Conservation (phyloP, 176 grass and related monocot genomes). For the Carex kokanica region DNA sequence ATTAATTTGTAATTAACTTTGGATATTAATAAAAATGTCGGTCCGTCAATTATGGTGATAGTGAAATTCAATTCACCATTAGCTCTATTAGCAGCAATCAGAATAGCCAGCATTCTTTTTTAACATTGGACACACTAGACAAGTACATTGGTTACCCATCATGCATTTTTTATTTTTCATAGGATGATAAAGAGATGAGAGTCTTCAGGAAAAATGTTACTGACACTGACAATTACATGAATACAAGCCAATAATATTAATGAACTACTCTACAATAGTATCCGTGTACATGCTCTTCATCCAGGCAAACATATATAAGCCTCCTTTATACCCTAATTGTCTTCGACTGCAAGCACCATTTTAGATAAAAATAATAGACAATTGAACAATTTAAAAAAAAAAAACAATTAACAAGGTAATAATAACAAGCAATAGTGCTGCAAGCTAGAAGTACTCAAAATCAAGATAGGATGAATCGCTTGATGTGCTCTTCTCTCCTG, state of each 20-base stretch:
- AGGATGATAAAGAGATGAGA: conserved; percentile 3
- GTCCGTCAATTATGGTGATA: neutral
- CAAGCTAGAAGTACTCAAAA: conserved; percentile 75
- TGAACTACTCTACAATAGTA: conserved; percentile 14
- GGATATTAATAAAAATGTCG: no score
- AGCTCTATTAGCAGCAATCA: neutral
- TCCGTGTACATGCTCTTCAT: conserved; percentile 10
- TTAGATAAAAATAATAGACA: conserved; percentile 6
- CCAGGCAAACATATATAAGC: neutral
- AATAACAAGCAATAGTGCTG: neutral
- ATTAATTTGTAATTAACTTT: no score
- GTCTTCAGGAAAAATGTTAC: neutral
- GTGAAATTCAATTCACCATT: neutral
- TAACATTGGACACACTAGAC: neutral
- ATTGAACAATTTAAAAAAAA: neutral
- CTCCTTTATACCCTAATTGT: conserved; percentile 13
- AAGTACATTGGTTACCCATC: neutral
- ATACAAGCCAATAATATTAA: neutral
- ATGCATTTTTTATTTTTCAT: neutral
- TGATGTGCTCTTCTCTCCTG: conserved; percentile 29
- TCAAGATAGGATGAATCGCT: conserved; percentile 53
- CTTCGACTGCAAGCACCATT: neutral
- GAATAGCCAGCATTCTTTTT: neutral
- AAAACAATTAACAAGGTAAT: neutral
- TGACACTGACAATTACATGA: conserved; percentile 4